phyloP scores from a whole-genome alignment of 495 filamentous ascomycete genomes.

The Hypoxylon lienhwacheense region DNA sequence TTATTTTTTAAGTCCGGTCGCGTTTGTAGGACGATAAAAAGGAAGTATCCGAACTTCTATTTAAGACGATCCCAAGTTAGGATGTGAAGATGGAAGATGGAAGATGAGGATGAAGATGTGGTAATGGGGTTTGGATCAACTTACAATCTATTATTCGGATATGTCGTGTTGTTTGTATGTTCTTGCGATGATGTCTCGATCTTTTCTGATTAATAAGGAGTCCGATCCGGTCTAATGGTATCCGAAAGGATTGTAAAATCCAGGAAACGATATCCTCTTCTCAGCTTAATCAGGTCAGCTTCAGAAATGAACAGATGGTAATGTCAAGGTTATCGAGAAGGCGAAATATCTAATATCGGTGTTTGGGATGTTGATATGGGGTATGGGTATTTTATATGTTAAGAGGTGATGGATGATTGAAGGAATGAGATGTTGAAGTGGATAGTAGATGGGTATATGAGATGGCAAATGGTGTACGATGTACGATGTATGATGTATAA shows the following conservation, averaged over 20 bases:
- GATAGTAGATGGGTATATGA: too few species aligned
- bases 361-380: too few species aligned
- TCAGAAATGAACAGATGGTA: neutral
- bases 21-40: slow-evolving; percentile 1
- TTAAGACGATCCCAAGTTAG: neutral
- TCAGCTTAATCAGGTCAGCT: neutral
- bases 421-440: too few species aligned
- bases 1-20: slow-evolving; percentile 5
- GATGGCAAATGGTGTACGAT: too few species aligned
- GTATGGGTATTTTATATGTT: too few species aligned
- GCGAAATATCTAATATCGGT: too few species aligned
- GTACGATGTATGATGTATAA: too few species aligned
- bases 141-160: neutral
- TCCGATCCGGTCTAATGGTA: too few species aligned
- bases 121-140: neutral
- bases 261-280: slow-evolving; percentile 1
- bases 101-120: neutral
- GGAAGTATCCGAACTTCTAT: neutral
- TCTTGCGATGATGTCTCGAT: slow-evolving; percentile 2
- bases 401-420: neutral
- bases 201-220: neutral
- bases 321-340: too few species aligned
- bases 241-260: neutral
- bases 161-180: neutral
- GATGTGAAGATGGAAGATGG: neutral